Evolutionary conservation across 2,329 filamentous ascomycete species (phyloP).

Genomic region (Colletotrichum lentis): DNA sequence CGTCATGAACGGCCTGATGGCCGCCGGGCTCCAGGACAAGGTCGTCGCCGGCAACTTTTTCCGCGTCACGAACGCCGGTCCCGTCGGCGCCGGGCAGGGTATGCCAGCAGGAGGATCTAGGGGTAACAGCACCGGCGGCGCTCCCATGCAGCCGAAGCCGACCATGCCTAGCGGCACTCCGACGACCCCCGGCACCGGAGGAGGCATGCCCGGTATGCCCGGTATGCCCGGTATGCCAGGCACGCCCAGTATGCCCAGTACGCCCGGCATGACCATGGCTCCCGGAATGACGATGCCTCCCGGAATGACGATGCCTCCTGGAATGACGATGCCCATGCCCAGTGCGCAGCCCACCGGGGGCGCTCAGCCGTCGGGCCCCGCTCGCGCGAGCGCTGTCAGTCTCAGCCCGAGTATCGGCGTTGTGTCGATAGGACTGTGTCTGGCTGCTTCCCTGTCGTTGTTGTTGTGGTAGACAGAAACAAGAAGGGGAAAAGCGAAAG

Average conservation of each 20-base stretch:
- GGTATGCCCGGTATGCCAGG: too few relatives aligned
- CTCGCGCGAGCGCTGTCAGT: slow-evolving; percentile 7
- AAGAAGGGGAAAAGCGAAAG: too few relatives aligned
- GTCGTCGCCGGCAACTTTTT: slow-evolving; percentile 52
- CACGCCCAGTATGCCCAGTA: too few relatives aligned
- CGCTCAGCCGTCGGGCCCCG: slow-evolving; percentile 28
- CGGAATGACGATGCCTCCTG: too few relatives aligned
- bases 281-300: too few relatives aligned
- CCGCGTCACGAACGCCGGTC: slow-evolving; percentile 50
- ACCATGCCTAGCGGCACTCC: slow-evolving; percentile 8
- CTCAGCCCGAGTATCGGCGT: slow-evolving; percentile 8
- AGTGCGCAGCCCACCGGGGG: slow-evolving; percentile 9
- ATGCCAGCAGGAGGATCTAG: slow-evolving; percentile 12
- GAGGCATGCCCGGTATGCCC: slow-evolving; percentile 23
- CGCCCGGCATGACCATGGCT: slow-evolving; percentile 7
- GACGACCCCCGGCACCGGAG: slow-evolving; percentile 20
- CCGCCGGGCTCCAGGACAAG: slow-evolving; percentile 44
- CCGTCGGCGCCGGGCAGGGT: slow-evolving; percentile 33
- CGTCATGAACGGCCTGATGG: slow-evolving; percentile 43
- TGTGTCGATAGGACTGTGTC: slow-evolving; percentile 14
- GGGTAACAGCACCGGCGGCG: slow-evolving; percentile 20
- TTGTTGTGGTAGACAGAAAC: slow-evolving; percentile 17
- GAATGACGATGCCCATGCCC: slow-evolving; percentile 32
- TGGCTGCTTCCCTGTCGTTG: slow-evolving; percentile 18
- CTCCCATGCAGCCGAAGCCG: slow-evolving; percentile 8